Evolutionary conservation across 352 stramenopile species (phyloP).

Genomic region (Plasmopara muralis): DNA sequence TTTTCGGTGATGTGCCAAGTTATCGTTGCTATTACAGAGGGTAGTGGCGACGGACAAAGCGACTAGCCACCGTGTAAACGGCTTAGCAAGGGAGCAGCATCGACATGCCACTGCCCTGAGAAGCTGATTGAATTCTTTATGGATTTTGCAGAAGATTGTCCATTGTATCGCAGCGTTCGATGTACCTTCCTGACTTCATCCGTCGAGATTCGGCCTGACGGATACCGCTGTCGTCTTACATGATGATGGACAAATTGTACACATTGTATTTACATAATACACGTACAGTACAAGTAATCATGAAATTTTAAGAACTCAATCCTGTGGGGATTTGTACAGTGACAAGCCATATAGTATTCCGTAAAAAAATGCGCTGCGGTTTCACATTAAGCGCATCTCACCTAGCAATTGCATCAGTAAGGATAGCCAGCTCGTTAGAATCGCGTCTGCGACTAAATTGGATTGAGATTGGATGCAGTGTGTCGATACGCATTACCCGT

Average conservation of each 20-base stretch:
- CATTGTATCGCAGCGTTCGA: not conserved
- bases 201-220: not conserved
- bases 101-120: no score
- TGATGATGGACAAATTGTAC: not conserved
- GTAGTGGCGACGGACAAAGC: not conserved
- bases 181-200: not conserved
- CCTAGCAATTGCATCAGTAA: not conserved
- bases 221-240: not conserved
- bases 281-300: not conserved
- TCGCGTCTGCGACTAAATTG: not conserved
- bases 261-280: not conserved
- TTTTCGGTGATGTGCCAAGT: slow-evolving; percentile 7
- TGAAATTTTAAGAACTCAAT: not conserved
- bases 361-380: not conserved
- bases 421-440: not conserved
- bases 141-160: not conserved
- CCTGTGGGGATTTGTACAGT: not conserved
- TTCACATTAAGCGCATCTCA: not conserved
- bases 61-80: not conserved
- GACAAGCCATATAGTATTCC: not conserved
- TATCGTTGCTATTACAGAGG: not conserved
- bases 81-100: not conserved
- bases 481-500: not conserved
- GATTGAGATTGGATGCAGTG: not conserved
- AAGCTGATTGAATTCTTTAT: not conserved